Evolutionary conservation across 139 green algal genomes (phyloP).

Genomic region (Pleodorina starrii): DNA sequence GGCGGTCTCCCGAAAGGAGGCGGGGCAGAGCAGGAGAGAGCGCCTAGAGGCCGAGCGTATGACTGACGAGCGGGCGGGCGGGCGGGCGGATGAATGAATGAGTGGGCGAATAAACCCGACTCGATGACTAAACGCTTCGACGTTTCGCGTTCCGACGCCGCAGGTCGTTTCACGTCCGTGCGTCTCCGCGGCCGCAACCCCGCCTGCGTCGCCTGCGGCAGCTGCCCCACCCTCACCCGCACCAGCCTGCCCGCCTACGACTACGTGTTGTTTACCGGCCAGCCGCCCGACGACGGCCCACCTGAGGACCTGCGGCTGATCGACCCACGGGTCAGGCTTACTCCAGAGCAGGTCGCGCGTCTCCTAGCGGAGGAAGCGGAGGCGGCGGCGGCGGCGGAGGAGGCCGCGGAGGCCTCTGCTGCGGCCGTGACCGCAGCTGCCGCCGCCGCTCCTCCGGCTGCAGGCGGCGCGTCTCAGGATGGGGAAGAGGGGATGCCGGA

Average conservation of each 20-base stretch:
- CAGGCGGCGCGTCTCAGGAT: too few species aligned
- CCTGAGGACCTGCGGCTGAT: slow-evolving; percentile 43
- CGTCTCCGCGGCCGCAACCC: slow-evolving; percentile 74
- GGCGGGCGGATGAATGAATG: too few species aligned
- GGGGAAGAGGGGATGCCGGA: too few species aligned
- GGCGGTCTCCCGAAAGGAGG: too few species aligned
- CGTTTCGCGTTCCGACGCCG: too few species aligned
- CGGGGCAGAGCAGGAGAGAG: too few species aligned
- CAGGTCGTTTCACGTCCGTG: slow-evolving; percentile 80
- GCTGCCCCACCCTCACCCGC: slow-evolving; percentile 63
- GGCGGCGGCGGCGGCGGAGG: neutral
- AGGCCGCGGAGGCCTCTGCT: neutral
- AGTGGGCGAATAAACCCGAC: too few species aligned
- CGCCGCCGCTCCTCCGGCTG: too few species aligned
- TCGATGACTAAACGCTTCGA: too few species aligned
- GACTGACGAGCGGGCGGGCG: too few species aligned
- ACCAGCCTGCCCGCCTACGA: slow-evolving; percentile 73
- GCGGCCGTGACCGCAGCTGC: too few species aligned
- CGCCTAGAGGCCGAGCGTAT: too few species aligned
- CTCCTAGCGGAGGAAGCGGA: neutral
- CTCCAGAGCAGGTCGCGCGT: neutral
- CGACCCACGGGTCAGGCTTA: slow-evolving; percentile 35
- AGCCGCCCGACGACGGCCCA: slow-evolving; percentile 64
- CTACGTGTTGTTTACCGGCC: slow-evolving; percentile 86
- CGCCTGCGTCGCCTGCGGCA: slow-evolving; percentile 81